A percentile compares a stretch with the other conserved stretches of the same genome.
These are phyloP conservation scores for Chimonanthus praecox DNA, from an alignment of 164 flowering plant genomes.

Conservation along the genomic window DNA sequence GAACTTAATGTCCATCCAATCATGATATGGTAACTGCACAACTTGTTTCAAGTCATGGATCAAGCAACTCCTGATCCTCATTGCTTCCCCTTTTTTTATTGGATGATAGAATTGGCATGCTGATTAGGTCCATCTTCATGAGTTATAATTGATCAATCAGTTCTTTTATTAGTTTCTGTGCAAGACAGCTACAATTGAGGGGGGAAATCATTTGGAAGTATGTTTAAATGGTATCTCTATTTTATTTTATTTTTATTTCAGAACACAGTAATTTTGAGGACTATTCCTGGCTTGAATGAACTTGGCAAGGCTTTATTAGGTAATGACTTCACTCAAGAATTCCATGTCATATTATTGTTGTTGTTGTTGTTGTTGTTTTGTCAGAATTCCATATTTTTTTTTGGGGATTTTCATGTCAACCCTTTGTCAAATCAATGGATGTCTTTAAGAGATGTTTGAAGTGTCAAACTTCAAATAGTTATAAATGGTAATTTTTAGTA, in stretches of 20 bases:
- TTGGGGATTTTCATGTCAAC: neutral
- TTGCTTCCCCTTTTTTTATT: neutral
- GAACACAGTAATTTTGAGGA: conserved; percentile 31
- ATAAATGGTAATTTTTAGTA: no score
- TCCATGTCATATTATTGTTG: neutral
- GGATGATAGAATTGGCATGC: neutral
- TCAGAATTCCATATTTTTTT: neutral
- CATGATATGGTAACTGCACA: neutral
- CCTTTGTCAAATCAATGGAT: neutral
- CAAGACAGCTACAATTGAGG: neutral
- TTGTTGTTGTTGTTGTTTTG: neutral
- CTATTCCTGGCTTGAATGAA: conserved; percentile 32
- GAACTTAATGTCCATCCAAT: neutral
- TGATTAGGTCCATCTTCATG: neutral
- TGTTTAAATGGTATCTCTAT: neutral
- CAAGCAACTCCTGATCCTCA: neutral
- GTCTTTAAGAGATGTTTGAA: neutral
- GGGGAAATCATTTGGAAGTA: no score
- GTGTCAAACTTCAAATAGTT: no score
- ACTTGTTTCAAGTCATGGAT: neutral
- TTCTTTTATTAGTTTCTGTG: neutral
- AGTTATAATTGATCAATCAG: neutral
- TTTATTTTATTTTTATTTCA: conserved; percentile 3
- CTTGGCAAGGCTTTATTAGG: conserved; percentile 29
- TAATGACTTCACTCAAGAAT: conserved; percentile 1